Conservation (phyloP, 2,329 filamentous ascomycete species). For the Clonostachys rosea region DNA sequence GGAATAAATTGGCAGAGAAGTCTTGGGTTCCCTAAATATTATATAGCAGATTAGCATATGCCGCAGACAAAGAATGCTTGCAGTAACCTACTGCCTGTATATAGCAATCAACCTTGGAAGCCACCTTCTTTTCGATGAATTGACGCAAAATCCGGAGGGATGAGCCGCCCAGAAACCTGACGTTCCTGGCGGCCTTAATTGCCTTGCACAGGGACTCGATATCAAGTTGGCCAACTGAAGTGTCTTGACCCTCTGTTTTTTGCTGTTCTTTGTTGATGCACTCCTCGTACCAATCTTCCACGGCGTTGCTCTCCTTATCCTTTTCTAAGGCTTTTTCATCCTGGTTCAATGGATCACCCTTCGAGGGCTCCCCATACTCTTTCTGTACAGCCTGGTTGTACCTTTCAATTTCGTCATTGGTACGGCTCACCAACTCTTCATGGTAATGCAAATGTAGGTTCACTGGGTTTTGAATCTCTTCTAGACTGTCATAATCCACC, state of each 20-base stretch:
- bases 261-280: constrained; percentile 4
- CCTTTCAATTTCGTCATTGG: constrained; percentile 5
- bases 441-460: constrained; percentile 39
- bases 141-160: background rate
- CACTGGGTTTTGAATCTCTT: constrained; percentile 34
- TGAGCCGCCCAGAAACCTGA: background rate
- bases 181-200: background rate
- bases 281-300: constrained; percentile 7
- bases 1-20: background rate
- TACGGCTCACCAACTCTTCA: constrained; percentile 13
- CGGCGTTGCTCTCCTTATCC: too few species aligned
- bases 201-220: background rate
- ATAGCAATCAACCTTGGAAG: background rate
- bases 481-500: constrained; percentile 27
- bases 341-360: background rate
- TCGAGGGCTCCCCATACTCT: background rate
- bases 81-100: background rate
- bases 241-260: background rate
- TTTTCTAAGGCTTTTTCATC: constrained; percentile 1
- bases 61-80: background rate
- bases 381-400: constrained; percentile 7
- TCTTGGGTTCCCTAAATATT: background rate
- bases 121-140: background rate
- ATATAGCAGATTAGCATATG: too few species aligned
- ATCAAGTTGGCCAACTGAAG: background rate